Conservation (phyloP, 257 asterid species). For the Petrea volubilis region DNA sequence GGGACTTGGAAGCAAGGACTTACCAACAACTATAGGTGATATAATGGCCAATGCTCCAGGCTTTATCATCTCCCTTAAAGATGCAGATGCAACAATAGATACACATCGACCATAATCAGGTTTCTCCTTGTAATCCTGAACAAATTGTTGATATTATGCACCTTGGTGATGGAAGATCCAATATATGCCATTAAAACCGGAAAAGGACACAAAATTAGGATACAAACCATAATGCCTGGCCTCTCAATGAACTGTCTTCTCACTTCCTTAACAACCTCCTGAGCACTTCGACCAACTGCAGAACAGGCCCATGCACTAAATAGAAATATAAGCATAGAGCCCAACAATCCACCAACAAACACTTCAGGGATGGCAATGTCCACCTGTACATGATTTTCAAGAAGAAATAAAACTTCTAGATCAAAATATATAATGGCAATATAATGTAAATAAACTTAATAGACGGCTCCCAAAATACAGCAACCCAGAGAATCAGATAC, state of each 20-base stretch:
- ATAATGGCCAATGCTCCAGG: constrained; percentile 97
- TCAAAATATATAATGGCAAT: neutral
- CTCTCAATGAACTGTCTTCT: constrained; percentile 98
- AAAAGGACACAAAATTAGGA: constrained; percentile 9
- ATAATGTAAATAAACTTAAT: neutral
- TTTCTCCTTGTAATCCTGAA: constrained; percentile 93
- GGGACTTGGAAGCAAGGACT: constrained; percentile 24
- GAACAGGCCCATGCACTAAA: constrained; percentile 99
- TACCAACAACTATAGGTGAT: constrained; percentile 91
- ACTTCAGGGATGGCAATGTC: constrained; percentile 99
- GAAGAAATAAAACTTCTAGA: constrained; percentile 4
- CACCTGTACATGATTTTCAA: constrained; percentile 52
- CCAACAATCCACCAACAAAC: constrained; percentile 92
- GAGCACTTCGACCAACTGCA: constrained; percentile 98
- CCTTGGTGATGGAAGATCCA: constrained; percentile 13
- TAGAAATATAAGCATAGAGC: constrained; percentile 93
- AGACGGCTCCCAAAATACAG: neutral
- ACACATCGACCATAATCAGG: constrained; percentile 98
- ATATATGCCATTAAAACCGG: constrained; percentile 10
- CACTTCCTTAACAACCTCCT: constrained; percentile 98
- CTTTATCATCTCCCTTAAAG: constrained; percentile 97
- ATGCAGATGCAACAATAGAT: constrained; percentile 96
- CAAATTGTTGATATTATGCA: constrained; percentile 19
- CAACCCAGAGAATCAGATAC: constrained; percentile 1
- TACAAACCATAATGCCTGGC: constrained; percentile 97